phyloP scores from a whole-genome alignment of 305 asterid genomes.

The Fraxinus velutina region DNA sequence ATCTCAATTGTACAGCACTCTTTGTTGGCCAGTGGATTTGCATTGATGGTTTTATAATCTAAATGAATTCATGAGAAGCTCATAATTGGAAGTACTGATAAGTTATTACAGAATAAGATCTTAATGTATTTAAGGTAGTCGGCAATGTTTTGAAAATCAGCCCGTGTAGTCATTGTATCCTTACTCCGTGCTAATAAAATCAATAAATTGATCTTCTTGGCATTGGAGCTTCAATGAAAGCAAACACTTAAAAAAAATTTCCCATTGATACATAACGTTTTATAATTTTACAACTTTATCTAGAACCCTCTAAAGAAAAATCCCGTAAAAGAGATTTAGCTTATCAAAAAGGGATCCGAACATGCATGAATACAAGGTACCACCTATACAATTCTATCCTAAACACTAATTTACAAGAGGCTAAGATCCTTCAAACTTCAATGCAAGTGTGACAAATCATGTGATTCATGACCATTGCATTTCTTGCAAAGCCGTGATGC shows the following conservation, averaged over 20 bases:
- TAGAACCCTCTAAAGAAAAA: not conserved
- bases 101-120: not conserved
- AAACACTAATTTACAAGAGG: not conserved
- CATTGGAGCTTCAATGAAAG: not conserved
- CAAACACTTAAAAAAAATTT: not conserved
- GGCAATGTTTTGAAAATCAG: not conserved
- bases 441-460: slow-evolving; percentile 15
- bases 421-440: not conserved
- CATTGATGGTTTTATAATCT: slow-evolving; percentile 12
- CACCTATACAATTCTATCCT: not conserved
- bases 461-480: slow-evolving; percentile 11
- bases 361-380: not conserved
- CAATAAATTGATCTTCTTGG: not conserved
- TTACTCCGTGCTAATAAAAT: not conserved
- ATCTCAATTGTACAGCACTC: slow-evolving; percentile 30
- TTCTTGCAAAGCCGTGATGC: slow-evolving; percentile 18
- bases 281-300: not conserved
- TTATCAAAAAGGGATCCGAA: not conserved
- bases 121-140: not conserved
- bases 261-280: not conserved
- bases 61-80: not conserved
- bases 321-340: not conserved
- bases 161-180: not conserved
- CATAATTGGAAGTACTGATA: not conserved
- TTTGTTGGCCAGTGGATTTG: slow-evolving; percentile 44